Conservation (phyloP, 306 rosid species). For the Rosa chinensis region DNA sequence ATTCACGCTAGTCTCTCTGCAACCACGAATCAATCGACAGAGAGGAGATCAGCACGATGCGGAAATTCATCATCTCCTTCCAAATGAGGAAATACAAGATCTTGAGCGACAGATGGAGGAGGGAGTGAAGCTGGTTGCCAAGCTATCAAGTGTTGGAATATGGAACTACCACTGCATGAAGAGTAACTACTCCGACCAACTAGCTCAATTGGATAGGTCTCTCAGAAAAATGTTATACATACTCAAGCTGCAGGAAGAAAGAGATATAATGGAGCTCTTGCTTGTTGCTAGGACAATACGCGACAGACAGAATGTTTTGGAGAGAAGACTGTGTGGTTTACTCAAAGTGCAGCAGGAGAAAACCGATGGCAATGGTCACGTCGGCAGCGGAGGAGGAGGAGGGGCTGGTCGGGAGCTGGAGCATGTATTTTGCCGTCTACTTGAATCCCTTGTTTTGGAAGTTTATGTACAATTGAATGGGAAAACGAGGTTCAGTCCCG, state of each 20-base stretch:
- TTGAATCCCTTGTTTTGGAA: no score
- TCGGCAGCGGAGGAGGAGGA: no score
- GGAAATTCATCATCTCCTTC: not conserved
- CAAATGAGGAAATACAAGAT: not conserved
- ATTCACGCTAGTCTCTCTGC: not conserved
- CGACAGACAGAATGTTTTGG: not conserved
- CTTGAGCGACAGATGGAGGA: not conserved
- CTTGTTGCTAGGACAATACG: not conserved
- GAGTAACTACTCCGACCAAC: not conserved
- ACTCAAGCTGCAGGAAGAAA: not conserved
- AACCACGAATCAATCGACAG: not conserved
- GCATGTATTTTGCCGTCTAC: no score
- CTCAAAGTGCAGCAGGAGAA: no score
- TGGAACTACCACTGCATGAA: not conserved
- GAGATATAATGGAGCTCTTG: not conserved
- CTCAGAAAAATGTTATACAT: not conserved
- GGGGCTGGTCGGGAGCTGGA: no score
- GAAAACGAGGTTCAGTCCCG: no score
- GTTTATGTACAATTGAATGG: no score
- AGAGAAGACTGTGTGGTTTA: not conserved
- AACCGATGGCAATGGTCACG: no score
- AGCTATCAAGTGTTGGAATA: not conserved
- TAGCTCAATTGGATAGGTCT: not conserved
- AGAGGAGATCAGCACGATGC: no score
- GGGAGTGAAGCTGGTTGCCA: not conserved